Evolutionary conservation across 2,329 filamentous ascomycete species (phyloP).

Genomic region (Talaromyces marneffei): DNA sequence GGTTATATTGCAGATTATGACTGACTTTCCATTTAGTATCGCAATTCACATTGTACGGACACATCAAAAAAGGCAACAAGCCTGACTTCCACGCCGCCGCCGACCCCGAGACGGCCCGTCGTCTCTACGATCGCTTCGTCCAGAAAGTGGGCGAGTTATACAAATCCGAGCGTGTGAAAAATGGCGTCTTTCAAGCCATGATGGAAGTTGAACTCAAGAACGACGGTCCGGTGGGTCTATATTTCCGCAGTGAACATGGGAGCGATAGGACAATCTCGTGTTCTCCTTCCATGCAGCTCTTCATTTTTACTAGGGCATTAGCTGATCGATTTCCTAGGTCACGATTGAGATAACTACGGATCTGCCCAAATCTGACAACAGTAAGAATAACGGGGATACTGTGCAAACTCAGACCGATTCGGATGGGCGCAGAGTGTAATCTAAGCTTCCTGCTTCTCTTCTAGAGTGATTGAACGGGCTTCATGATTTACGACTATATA

Average conservation of each 20-base stretch:
- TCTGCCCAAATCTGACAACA: constrained; percentile 34
- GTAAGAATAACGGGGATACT: constrained; percentile 11
- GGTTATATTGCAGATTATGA: background rate
- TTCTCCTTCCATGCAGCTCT: constrained; percentile 26
- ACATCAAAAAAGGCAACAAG: constrained; percentile 92
- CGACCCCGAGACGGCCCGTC: constrained; percentile 68
- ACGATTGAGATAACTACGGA: constrained; percentile 45
- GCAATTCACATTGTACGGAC: constrained; percentile 89
- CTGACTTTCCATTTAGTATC: constrained; percentile 59
- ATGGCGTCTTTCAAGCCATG: constrained; percentile 98
- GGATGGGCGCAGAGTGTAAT: constrained; percentile 7
- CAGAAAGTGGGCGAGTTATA: constrained; percentile 69
- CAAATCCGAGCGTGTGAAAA: constrained; percentile 68
- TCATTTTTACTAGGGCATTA: constrained; percentile 16
- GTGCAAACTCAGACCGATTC: constrained; percentile 9
- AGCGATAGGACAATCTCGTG: constrained; percentile 42
- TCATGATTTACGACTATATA: background rate
- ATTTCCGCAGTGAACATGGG: constrained; percentile 53
- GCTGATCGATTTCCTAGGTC: constrained; percentile 26
- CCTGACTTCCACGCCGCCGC: constrained; percentile 91
- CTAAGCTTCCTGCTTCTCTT: constrained; percentile 21
- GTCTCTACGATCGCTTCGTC: constrained; percentile 79
- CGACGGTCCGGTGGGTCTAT: constrained; percentile 65
- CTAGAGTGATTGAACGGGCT: constrained; percentile 17
- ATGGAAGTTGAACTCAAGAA: constrained; percentile 95